These are phyloP conservation scores for Forsythia viridissima DNA, from an alignment of 257 asterid species.

Conservation along the genomic window DNA sequence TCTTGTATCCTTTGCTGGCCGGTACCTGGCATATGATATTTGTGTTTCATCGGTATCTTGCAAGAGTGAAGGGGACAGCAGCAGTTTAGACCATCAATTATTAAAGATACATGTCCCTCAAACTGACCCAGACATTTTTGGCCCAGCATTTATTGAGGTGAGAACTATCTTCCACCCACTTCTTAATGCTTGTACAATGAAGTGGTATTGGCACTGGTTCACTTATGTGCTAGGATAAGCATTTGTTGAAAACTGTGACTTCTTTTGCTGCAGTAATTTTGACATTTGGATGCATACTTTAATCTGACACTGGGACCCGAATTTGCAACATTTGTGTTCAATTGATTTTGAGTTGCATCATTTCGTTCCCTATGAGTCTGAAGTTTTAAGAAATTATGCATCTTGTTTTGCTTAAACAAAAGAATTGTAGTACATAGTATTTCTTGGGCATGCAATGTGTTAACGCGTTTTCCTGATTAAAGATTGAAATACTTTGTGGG, in stretches of 20 bases:
- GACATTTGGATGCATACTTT: not conserved
- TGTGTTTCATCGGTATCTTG: constrained; percentile 44
- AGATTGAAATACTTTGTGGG: not conserved
- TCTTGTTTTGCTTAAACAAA: no score
- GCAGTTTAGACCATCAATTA: constrained; percentile 55
- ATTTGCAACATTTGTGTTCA: not conserved
- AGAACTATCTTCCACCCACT: constrained; percentile 10
- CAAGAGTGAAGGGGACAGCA: constrained; percentile 38
- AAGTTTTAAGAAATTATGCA: no score
- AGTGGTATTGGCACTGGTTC: not conserved
- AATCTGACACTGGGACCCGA: not conserved
- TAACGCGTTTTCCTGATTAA: not conserved
- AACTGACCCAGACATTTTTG: constrained; percentile 52
- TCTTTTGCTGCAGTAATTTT: not conserved
- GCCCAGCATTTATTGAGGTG: constrained; percentile 95
- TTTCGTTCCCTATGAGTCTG: no score
- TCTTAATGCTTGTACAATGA: not conserved
- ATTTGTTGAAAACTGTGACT: not conserved
- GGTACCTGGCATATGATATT: constrained; percentile 57
- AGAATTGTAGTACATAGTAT: no score
- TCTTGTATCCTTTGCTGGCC: constrained; percentile 81
- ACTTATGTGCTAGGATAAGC: not conserved
- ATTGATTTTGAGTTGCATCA: not conserved
- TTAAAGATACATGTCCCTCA: constrained; percentile 67
- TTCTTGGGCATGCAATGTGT: not conserved